These are phyloP conservation scores for Phytophthora europaea DNA, from an alignment of 352 stramenopile species.

Conservation along the genomic window DNA sequence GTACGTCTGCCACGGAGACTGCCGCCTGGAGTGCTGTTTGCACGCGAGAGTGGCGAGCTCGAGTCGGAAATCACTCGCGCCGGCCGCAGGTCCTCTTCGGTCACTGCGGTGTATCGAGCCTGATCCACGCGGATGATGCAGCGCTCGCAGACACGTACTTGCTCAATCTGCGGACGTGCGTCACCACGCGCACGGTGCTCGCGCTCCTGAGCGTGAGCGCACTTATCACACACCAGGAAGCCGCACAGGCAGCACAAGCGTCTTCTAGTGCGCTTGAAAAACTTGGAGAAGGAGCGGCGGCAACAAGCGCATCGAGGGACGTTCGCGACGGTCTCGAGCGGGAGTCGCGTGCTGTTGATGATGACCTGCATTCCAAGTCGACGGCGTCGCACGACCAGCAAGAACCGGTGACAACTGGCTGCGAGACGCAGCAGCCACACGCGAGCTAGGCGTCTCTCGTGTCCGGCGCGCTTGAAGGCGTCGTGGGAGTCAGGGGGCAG, in stretches of 20 bases:
- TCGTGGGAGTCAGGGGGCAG: conserved; percentile 32
- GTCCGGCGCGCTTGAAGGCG: conserved; percentile 33
- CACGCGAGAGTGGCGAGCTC: conserved; percentile 7
- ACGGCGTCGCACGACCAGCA: conserved; percentile 51
- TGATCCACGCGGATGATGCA: conserved; percentile 58
- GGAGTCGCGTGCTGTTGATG: conserved; percentile 39
- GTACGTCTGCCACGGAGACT: conserved; percentile 27
- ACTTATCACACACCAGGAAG: conserved; percentile 66
- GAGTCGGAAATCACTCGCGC: conserved; percentile 41
- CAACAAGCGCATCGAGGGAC: conserved; percentile 51
- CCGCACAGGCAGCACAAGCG: conserved; percentile 55
- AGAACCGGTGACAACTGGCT: conserved; percentile 47
- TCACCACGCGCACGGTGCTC: conserved; percentile 47
- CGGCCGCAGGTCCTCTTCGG: conserved; percentile 45
- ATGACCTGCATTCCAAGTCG: conserved; percentile 63
- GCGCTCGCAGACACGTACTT: conserved; percentile 55
- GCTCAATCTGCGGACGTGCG: conserved; percentile 36
- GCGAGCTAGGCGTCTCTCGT: conserved; percentile 39
- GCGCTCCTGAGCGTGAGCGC: conserved; percentile 50
- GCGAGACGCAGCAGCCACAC: conserved; percentile 42
- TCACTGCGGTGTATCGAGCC: conserved; percentile 50
- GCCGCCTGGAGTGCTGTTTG: conserved; percentile 27
- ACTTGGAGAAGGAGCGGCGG: conserved; percentile 45
- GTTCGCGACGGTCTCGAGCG: conserved; percentile 36
- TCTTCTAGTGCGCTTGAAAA: conserved; percentile 42